These are phyloP conservation scores for Allium fistulosum DNA, from an alignment of 106 monocot species.

Conservation along the genomic window DNA sequence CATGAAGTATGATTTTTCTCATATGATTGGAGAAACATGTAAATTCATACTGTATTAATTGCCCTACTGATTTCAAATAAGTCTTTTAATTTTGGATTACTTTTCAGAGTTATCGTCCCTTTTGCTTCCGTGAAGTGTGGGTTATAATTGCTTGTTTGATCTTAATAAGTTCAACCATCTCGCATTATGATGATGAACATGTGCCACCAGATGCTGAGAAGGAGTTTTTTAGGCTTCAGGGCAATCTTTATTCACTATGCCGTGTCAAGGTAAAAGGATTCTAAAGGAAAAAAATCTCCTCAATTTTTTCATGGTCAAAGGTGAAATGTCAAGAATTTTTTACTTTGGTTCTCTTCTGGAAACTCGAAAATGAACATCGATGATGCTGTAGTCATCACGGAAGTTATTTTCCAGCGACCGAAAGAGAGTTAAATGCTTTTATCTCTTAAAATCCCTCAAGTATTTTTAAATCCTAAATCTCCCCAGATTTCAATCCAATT, in stretches of 20 bases:
- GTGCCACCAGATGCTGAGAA: slow-evolving; percentile 67
- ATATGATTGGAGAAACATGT: background rate
- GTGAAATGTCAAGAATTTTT: no score
- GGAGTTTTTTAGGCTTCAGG: slow-evolving; percentile 80
- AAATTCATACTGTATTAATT: background rate
- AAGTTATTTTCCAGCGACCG: no score
- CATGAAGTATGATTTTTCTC: slow-evolving; percentile 59
- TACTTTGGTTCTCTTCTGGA: no score
- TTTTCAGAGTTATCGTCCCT: slow-evolving; percentile 67
- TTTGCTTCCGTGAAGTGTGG: slow-evolving; percentile 97
- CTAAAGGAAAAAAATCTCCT: no score
- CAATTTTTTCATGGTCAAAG: background rate
- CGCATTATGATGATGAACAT: slow-evolving; percentile 31
- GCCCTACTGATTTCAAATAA: background rate
- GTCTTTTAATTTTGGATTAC: slow-evolving; percentile 2
- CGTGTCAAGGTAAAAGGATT: slow-evolving; percentile 64
- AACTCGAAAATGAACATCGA: no score
- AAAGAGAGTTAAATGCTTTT: no score
- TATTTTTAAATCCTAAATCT: no score
- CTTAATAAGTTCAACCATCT: slow-evolving; percentile 64
- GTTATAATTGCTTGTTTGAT: slow-evolving; percentile 76
- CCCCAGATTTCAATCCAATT: no score
- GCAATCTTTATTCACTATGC: slow-evolving; percentile 86
- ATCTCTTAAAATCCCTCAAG: no score
- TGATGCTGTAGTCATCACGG: no score